Evolutionary conservation across 352 stramenopile genomes (phyloP).

Genomic region (Aphanomyces astaci): DNA sequence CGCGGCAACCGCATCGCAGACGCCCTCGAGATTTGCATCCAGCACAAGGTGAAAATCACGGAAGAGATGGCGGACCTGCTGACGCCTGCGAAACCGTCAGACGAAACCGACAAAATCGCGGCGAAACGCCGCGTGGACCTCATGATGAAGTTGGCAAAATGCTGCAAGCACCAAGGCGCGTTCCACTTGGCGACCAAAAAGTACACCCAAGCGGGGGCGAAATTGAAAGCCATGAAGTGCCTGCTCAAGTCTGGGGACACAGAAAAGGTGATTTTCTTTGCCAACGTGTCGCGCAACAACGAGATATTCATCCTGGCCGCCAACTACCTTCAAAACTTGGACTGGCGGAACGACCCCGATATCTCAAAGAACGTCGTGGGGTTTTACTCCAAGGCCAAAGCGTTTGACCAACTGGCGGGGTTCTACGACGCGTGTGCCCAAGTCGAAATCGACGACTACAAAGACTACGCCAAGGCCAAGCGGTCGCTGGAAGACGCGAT

Average conservation of each 20-base stretch:
- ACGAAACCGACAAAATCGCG: constrained; percentile 35
- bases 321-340: constrained; percentile 93
- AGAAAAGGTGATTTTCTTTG: constrained; percentile 93
- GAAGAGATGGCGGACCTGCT: constrained; percentile 90
- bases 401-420: constrained; percentile 80
- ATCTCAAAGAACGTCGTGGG: constrained; percentile 90
- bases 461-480: constrained; percentile 92
- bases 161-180: constrained; percentile 87
- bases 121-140: constrained; percentile 70
- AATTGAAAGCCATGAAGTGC: constrained; percentile 92
- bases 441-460: constrained; percentile 90
- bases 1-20: constrained; percentile 55
- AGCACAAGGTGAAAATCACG: constrained; percentile 84
- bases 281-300: constrained; percentile 83
- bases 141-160: constrained; percentile 86
- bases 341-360: constrained; percentile 87
- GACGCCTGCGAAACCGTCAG: constrained; percentile 66
- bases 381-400: constrained; percentile 93
- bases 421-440: constrained; percentile 91
- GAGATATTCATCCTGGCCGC: constrained; percentile 94
- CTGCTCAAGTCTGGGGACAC: constrained; percentile 92
- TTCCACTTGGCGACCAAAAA: constrained; percentile 93
- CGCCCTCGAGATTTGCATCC: constrained; percentile 85
- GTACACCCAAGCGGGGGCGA: constrained; percentile 91
- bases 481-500: constrained; percentile 83